Conservation (phyloP, 257 asterid genomes). For the Solanum etuberosum region DNA sequence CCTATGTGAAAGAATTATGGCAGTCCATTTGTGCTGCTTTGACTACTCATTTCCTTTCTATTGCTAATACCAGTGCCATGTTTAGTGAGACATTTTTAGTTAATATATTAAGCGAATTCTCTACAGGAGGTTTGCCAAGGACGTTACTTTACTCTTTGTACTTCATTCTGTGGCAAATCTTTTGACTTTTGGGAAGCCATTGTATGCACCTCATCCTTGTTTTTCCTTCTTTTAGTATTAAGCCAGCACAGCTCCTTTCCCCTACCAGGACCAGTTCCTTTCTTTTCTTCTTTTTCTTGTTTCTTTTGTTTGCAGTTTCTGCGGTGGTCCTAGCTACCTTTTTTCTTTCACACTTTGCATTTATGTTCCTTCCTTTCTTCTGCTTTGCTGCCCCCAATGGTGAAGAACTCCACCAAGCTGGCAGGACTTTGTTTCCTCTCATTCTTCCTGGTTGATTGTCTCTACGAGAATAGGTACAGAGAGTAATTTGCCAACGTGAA, state of each 20-base stretch:
- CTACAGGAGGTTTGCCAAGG: background rate
- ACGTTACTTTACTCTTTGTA: background rate
- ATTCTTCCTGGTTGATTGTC: background rate
- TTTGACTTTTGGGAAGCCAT: background rate
- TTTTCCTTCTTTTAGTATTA: background rate
- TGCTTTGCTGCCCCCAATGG: background rate
- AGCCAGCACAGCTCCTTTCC: background rate
- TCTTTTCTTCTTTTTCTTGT: background rate
- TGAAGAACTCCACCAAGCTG: background rate
- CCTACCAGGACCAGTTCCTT: background rate
- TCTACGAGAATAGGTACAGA: background rate
- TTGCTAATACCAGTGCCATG: background rate
- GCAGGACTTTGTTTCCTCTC: background rate
- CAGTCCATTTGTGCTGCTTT: background rate
- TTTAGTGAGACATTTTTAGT: background rate
- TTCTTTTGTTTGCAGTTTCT: background rate
- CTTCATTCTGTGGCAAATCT: background rate
- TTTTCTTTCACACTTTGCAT: background rate
- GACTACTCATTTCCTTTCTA: background rate
- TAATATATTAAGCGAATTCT: background rate
- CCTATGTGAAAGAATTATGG: background rate
- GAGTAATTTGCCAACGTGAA: background rate
- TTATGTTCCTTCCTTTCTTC: background rate
- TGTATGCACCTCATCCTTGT: background rate
- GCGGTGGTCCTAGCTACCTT: background rate